Evolutionary conservation across 257 asterid genomes (phyloP).

Genomic region (Fraxinus quadrangulata): DNA sequence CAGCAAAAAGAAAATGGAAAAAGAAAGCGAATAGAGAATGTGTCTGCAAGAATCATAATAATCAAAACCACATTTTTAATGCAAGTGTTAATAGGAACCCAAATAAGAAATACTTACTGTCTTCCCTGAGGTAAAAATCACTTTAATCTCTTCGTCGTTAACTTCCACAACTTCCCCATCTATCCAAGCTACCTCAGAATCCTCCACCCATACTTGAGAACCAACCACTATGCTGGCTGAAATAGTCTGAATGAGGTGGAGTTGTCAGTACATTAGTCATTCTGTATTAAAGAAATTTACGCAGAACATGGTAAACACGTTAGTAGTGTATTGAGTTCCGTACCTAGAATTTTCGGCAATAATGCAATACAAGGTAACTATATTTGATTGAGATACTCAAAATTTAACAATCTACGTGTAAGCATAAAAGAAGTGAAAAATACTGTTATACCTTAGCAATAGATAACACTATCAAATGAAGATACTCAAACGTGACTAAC

Average conservation of each 20-base stretch:
- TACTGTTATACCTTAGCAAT: background rate
- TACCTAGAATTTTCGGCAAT: background rate
- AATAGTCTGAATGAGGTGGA: conserved; percentile 55
- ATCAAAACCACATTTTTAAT: conserved; percentile 12
- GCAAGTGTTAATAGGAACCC: background rate
- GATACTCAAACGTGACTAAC: background rate
- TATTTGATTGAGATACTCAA: conserved; percentile 11
- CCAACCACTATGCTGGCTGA: conserved; percentile 69
- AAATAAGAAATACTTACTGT: conserved; percentile 50
- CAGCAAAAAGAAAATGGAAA: background rate
- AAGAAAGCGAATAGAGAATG: background rate
- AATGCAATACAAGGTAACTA: background rate
- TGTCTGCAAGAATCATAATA: conserved; percentile 11
- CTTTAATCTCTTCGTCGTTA: conserved; percentile 64
- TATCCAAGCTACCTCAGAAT: conserved; percentile 84
- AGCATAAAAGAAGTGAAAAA: background rate
- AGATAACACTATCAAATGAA: background rate
- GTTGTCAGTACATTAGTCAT: conserved; percentile 16
- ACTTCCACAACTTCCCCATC: conserved; percentile 75
- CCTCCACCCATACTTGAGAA: conserved; percentile 95
- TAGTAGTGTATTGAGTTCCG: conserved; percentile 8
- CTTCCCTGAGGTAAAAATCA: conserved; percentile 67
- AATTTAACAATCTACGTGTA: conserved; percentile 2
- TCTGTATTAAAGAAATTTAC: background rate
- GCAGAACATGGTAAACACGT: background rate